Evolutionary conservation across 345 rosid genomes (phyloP), one percentile per base, ranked within the genome.

Genomic region (Citrus reticulata): DNA sequence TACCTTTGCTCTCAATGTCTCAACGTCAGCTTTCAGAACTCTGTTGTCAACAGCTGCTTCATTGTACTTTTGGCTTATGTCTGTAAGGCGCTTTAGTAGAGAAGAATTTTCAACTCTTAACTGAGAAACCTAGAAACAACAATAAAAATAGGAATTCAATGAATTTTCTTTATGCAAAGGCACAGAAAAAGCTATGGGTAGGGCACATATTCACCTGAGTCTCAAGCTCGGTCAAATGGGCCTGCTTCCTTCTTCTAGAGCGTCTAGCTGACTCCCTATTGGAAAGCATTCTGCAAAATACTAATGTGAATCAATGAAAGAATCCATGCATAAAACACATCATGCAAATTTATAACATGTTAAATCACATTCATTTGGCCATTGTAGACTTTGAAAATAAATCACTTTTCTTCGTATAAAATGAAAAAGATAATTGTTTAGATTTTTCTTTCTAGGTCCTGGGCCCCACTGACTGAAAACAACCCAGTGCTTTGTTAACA

Each of bases 201-300:
- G 27, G 55, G 63, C 14, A 84, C 70, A 51, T 19, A 70, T 32
- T 35, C 60, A 96, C 99, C 91, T 94, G 97, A 72, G 97, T 86
- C 87, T 96, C 99, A 80, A 93, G 95, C 76, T 93, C 99, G 25
- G 88, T 91, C 80, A 96, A 79, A 82, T 94, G 98, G 27, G 95
- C 98, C 24, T 94, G 97, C 86, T 94, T 96, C 85, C 99, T 91
- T 87, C 92, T 90, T 81, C 99, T 86, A 19, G 99, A 96, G 29
- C 98, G 92, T 86, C 98, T 90, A 46, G 99, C 99, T 34, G 99
- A 94, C 86, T 94, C 99, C 67, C 98, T 87, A 81, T 96, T 96
- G 39, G 99, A 94, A 76, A 90, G 93, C 99, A 94, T 96, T 87
- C 99, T 96, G 89, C 42, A 67, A 82, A 73, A 66, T 66, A 82